A percentile compares a stretch with the other conserved stretches of the same genome.
Evolutionary conservation across 2,329 filamentous ascomycete species (phyloP).

Genomic region (Aschersonia sp.): DNA sequence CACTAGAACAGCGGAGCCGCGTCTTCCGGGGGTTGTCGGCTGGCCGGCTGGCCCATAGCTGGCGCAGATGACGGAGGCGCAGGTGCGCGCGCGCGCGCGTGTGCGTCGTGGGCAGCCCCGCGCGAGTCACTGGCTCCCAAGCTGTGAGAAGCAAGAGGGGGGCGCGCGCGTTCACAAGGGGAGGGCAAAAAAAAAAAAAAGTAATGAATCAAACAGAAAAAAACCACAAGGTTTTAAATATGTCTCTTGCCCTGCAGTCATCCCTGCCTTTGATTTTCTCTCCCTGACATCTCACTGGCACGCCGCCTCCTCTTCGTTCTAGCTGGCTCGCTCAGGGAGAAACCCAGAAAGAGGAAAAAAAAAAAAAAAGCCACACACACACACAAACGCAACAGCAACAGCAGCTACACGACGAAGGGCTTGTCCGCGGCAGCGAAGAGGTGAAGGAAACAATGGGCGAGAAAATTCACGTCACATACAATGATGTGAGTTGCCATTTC

Average conservation of each 20-base stretch:
- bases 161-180: neutral
- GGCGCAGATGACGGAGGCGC: neutral
- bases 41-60: neutral
- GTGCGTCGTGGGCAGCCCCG: neutral
- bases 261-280: neutral
- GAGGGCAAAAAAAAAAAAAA: neutral
- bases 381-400: conserved; percentile 2
- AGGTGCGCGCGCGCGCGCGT: neutral
- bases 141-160: too few relatives aligned
- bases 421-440: neutral
- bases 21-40: too few relatives aligned
- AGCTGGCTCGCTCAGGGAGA: too few relatives aligned
- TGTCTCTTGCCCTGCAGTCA: neutral
- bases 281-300: neutral
- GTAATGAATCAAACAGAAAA: too few relatives aligned
- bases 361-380: too few relatives aligned
- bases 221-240: neutral
- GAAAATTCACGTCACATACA: conserved; percentile 85
- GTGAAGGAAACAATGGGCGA: conserved; percentile 49
- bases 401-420: too few relatives aligned
- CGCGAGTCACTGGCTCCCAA: neutral
- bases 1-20: too few relatives aligned
- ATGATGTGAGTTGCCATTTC: conserved; percentile 49
- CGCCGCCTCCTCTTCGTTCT: too few relatives aligned
- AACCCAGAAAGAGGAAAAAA: too few relatives aligned